Percentiles rank a stretch among this genome's conserved stretches.
These are phyloP conservation scores for Aspergillus floridensis DNA, from an alignment of 2,329 filamentous ascomycete genomes.

Conservation along the genomic window DNA sequence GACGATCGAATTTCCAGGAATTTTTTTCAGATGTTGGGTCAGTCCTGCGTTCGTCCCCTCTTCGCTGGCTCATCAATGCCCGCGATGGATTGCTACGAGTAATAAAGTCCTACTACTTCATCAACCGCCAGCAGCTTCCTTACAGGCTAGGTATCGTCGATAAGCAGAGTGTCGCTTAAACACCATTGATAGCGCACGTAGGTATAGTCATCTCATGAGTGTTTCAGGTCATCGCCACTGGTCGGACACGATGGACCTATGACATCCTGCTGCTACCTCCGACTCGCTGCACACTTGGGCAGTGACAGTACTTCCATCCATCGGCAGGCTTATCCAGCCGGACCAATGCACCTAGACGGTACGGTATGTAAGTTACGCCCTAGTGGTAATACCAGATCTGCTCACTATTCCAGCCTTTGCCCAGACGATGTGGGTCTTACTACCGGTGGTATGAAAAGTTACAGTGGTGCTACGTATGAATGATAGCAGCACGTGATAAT, in stretches of 20 bases:
- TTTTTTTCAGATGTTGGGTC: not conserved
- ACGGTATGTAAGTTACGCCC: slow-evolving; percentile 11
- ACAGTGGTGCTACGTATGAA: not conserved
- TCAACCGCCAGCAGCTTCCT: not conserved
- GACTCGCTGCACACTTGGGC: not conserved
- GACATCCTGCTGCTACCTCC: not conserved
- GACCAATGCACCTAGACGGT: slow-evolving; percentile 2
- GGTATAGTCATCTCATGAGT: slow-evolving; percentile 4
- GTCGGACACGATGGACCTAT: not conserved
- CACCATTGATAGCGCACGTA: not conserved
- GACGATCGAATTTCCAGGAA: slow-evolving; percentile 2
- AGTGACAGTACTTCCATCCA: not conserved
- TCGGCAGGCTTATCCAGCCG: slow-evolving; percentile 2
- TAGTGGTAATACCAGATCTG: slow-evolving; percentile 1
- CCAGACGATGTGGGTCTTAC: slow-evolving; percentile 1
- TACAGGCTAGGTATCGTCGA: not conserved
- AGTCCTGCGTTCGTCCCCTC: not conserved
- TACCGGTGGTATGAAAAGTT: not conserved
- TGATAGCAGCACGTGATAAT: slow-evolving; percentile 10
- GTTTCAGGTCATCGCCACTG: slow-evolving; percentile 5
- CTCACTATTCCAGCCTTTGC: not conserved
- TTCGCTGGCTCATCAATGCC: not conserved
- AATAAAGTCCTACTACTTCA: not conserved
- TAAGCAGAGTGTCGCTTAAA: not conserved
- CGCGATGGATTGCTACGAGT: not conserved